phyloP scores from a whole-genome alignment of 176 grass and related monocot species.

The Bonia amplexicaulis region DNA sequence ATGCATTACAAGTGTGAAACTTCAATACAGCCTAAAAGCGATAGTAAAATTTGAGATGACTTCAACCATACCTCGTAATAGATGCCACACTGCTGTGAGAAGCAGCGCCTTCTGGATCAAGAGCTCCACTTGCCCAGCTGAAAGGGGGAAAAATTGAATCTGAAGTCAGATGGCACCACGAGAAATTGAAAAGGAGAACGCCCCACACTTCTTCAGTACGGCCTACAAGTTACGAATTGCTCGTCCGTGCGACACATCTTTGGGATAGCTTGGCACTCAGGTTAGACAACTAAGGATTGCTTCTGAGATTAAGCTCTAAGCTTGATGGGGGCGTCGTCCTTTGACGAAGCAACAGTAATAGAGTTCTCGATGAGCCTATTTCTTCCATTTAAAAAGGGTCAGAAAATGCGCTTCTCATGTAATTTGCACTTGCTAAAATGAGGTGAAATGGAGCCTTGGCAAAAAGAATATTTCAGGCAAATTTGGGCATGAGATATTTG shows the following conservation, averaged over 20 bases:
- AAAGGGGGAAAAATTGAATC: slow-evolving; percentile 27
- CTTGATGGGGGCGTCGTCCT: neutral
- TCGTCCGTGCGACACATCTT: slow-evolving; percentile 8
- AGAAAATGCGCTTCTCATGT: neutral
- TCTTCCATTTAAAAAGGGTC: neutral
- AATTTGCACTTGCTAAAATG: neutral
- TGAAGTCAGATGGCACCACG: slow-evolving; percentile 13
- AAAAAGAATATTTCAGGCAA: neutral
- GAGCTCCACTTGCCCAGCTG: slow-evolving; percentile 96
- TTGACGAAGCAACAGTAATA: neutral
- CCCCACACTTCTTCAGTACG: slow-evolving; percentile 10
- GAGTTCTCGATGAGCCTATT: neutral
- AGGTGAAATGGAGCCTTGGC: neutral
- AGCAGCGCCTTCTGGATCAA: slow-evolving; percentile 72
- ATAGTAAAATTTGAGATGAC: neutral
- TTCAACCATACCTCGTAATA: slow-evolving; percentile 70
- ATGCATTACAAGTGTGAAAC: neutral
- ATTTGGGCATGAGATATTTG: slow-evolving; percentile 7
- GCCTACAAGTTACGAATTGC: slow-evolving; percentile 19
- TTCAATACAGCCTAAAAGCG: neutral
- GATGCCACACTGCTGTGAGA: slow-evolving; percentile 59
- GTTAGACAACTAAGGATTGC: neutral
- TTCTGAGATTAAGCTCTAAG: neutral
- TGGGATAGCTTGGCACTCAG: slow-evolving; percentile 18
- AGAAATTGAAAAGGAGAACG: slow-evolving; percentile 1